A percentile compares a stretch with the other conserved stretches of the same genome.
These are phyloP conservation scores for Phanerochaete carnosa DNA, from an alignment of 768 basidiomycete genomes.

Conservation along the genomic window DNA sequence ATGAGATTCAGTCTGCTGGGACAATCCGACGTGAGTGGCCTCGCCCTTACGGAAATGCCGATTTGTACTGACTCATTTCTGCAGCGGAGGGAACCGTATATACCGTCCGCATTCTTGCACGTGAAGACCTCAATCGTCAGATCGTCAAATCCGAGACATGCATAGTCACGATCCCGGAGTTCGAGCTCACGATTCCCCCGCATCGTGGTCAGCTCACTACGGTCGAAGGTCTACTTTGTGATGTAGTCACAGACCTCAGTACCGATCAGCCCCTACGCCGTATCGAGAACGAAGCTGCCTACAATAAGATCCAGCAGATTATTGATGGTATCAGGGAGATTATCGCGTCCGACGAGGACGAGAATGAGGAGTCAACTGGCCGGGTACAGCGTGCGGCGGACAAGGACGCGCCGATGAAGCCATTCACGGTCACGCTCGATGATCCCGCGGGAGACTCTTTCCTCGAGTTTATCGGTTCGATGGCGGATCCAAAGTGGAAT, in stretches of 20 bases:
- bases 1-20: conserved; percentile 92
- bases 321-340: conserved; percentile 63
- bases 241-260: conserved; percentile 76
- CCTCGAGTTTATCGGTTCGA: conserved; percentile 82
- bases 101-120: conserved; percentile 71
- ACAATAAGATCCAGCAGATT: conserved; percentile 71
- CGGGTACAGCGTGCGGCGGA: conserved; percentile 32
- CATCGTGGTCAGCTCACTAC: conserved; percentile 94
- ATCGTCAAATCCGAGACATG: conserved; percentile 86
- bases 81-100: conserved; percentile 82
- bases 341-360: conserved; percentile 50
- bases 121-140: conserved; percentile 86
- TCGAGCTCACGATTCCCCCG: conserved; percentile 86
- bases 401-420: conserved; percentile 52
- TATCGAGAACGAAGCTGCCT: conserved; percentile 70
- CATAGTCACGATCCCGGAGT: conserved; percentile 81
- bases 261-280: conserved; percentile 81
- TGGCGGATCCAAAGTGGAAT: conserved; percentile 92
- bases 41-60: neutral
- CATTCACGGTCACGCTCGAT: conserved; percentile 83
- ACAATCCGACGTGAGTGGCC: conserved; percentile 70
- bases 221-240: conserved; percentile 86
- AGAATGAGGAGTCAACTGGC: conserved; percentile 33
- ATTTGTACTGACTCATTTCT: neutral
- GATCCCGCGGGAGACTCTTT: conserved; percentile 98